Conservation (phyloP, 805 yeast species). For the Wilhelminamyces savonicus region DNA sequence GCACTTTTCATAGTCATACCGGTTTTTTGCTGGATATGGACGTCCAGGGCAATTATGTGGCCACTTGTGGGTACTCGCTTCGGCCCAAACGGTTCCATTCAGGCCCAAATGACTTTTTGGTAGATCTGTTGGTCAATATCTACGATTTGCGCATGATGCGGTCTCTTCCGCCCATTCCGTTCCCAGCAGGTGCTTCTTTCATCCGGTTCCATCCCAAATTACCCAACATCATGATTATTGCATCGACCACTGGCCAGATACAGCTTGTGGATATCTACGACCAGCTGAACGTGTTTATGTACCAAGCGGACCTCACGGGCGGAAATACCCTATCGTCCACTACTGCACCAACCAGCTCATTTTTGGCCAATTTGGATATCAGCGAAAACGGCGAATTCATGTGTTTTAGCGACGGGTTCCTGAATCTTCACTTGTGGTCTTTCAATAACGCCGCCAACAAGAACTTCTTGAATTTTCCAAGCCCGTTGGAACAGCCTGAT, state of each 20-base stretch:
- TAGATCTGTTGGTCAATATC: constrained; percentile 77
- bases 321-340: too few relatives aligned
- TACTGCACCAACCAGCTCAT: constrained; percentile 12
- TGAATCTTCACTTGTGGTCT: constrained; percentile 66
- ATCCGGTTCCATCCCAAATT: constrained; percentile 82
- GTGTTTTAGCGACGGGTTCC: constrained; percentile 59
- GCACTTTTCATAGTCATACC: constrained; percentile 53
- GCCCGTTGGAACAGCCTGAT: constrained; percentile 50
- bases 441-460: constrained; percentile 24
- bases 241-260: constrained; percentile 73
- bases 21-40: constrained; percentile 60
- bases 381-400: constrained; percentile 73
- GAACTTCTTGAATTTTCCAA: constrained; percentile 32
- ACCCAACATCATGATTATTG: constrained; percentile 68
- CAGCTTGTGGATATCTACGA: constrained; percentile 81
- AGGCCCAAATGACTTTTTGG: constrained; percentile 19
- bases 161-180: constrained; percentile 73
- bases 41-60: constrained; percentile 56
- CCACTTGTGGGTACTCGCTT: constrained; percentile 76
- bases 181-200: constrained; percentile 83
- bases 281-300: constrained; percentile 59
- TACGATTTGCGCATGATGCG: constrained; percentile 72
- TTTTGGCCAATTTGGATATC: constrained; percentile 45
- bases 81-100: constrained; percentile 18
- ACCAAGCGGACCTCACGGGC: constrained; percentile 58